Evolutionary conservation across 331 rosid species (phyloP).

Genomic region (Quercus lobata): DNA sequence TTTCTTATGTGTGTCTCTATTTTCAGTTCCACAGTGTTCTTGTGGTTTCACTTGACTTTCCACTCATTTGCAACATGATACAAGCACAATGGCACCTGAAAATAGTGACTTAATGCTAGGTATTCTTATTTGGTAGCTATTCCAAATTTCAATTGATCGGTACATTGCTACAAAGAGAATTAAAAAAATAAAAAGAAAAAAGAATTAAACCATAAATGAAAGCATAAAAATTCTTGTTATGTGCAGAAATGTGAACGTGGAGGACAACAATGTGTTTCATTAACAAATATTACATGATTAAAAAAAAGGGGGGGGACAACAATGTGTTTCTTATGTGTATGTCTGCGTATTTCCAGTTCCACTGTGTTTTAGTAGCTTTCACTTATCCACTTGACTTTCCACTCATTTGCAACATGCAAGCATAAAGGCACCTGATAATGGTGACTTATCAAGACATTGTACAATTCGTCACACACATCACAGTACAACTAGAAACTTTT

Average conservation of each 20-base stretch:
- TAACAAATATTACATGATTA: no score
- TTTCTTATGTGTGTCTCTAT: no score
- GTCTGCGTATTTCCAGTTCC: no score
- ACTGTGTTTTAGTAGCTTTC: no score
- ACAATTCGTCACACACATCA: not conserved
- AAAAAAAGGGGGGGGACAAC: not conserved
- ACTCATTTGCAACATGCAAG: not conserved
- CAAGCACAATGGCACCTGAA: not conserved
- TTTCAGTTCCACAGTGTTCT: no score
- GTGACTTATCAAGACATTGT: not conserved
- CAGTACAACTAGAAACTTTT: not conserved
- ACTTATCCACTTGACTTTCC: not conserved
- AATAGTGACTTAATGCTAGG: not conserved
- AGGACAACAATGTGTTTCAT: not conserved
- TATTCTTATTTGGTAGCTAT: not conserved
- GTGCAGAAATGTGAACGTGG: not conserved
- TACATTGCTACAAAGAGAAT: not conserved
- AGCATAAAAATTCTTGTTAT: not conserved
- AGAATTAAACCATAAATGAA: not conserved
- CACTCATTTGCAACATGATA: not conserved
- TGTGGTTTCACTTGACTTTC: not conserved
- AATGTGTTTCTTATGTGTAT: no score
- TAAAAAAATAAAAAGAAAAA: no score
- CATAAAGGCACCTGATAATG: not conserved
- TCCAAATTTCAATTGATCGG: not conserved